A percentile compares a stretch with the other conserved stretches of the same genome.
These are phyloP conservation scores for Baudoinia panamericana DNA, from an alignment of 495 filamentous ascomycete genomes.

Conservation along the genomic window DNA sequence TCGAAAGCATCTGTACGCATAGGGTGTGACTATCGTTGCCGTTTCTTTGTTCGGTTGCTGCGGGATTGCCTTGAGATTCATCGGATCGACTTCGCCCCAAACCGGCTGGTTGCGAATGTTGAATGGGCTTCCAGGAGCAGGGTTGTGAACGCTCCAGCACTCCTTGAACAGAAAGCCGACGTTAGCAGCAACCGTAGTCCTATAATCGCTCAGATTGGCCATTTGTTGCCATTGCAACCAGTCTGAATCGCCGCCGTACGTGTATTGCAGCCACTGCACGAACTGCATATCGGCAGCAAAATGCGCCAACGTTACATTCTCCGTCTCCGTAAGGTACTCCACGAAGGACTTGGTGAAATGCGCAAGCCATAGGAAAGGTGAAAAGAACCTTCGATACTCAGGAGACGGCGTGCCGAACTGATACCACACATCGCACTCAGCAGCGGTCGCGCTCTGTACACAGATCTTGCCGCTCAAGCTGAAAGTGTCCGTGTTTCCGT, in stretches of 20 bases:
- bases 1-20: conserved; percentile 49
- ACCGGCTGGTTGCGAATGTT: conserved; percentile 27
- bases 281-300: conserved; percentile 40
- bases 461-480: conserved; percentile 43
- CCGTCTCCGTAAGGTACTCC: conserved; percentile 39
- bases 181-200: conserved; percentile 41
- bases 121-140: conserved; percentile 16
- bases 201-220: conserved; percentile 39
- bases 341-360: conserved; percentile 54
- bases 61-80: conserved; percentile 16
- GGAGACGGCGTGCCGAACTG: conserved; percentile 38
- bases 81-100: conserved; percentile 35
- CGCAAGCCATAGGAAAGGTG: conserved; percentile 53
- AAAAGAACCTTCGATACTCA: conserved; percentile 46
- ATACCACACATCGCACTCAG: conserved; percentile 44
- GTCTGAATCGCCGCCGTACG: conserved; percentile 27
- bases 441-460: conserved; percentile 40
- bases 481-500: conserved; percentile 35
- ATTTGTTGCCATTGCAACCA: conserved; percentile 40
- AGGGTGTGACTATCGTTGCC: conserved; percentile 54
- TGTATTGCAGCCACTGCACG: conserved; percentile 36
- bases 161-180: conserved; percentile 53
- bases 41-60: conserved; percentile 10
- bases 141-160: conserved; percentile 22
- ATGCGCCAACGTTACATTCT: conserved; percentile 34